phyloP scores from a whole-genome alignment of 495 filamentous ascomycete genomes.

The Daldinia childiae region DNA sequence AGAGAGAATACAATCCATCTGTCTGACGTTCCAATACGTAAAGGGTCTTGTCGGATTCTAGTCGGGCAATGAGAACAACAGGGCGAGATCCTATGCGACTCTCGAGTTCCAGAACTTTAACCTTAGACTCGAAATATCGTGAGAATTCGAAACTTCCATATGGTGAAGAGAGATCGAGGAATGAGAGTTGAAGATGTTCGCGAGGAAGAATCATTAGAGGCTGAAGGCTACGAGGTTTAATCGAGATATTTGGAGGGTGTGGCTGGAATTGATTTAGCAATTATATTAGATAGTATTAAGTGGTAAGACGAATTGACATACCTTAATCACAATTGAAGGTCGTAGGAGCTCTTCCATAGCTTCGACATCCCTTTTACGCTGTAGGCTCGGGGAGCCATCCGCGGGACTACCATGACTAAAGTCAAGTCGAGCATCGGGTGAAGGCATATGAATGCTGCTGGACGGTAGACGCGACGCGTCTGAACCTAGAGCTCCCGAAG shows the following conservation, averaged over 20 bases:
- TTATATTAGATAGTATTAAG: neutral
- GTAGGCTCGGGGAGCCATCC: constrained; percentile 29
- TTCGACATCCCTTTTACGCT: constrained; percentile 44
- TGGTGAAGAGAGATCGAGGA: constrained; percentile 65
- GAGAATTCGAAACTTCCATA: constrained; percentile 61
- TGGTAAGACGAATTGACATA: constrained; percentile 28
- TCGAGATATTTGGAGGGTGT: constrained; percentile 63
- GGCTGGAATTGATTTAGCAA: constrained; percentile 56
- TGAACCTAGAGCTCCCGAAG: constrained; percentile 42
- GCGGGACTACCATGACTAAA: constrained; percentile 11
- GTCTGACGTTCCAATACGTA: constrained; percentile 80
- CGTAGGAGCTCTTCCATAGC: constrained; percentile 60
- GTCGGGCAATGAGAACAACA: constrained; percentile 72
- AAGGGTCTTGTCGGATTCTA: constrained; percentile 64
- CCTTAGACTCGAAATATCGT: constrained; percentile 66
- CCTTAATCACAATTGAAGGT: constrained; percentile 59
- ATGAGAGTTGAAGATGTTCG: constrained; percentile 66
- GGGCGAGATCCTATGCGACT: constrained; percentile 59
- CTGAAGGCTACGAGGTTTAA: constrained; percentile 67
- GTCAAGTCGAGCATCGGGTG: constrained; percentile 43
- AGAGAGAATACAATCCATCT: constrained; percentile 72
- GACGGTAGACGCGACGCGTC: constrained; percentile 53
- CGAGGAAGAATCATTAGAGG: constrained; percentile 71
- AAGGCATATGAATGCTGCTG: constrained; percentile 45
- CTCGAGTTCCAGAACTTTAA: constrained; percentile 69